These are phyloP conservation scores for Coemansia sp. DNA, from an alignment of 192 early-diverging fungal genomes.

Conservation along the genomic window DNA sequence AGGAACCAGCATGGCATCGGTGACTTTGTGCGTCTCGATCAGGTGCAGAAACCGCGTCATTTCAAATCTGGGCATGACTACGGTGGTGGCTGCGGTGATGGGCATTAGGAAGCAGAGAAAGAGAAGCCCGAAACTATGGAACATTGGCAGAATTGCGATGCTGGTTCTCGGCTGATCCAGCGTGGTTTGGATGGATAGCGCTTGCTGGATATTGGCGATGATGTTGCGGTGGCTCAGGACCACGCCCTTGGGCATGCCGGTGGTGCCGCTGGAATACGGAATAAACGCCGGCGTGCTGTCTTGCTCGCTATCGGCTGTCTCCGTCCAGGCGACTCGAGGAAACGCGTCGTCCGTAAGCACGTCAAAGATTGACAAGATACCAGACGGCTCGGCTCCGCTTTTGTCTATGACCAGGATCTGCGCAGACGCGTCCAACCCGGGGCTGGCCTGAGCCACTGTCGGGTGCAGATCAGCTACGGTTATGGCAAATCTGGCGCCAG, in stretches of 20 bases:
- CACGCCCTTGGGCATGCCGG: constrained; percentile 68
- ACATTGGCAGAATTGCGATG: constrained; percentile 64
- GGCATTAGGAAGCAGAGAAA: constrained; percentile 31
- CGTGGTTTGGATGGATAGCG: neutral
- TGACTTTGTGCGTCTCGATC: constrained; percentile 66
- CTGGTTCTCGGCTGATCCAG: constrained; percentile 1
- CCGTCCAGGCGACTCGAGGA: neutral
- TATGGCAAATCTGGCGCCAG: constrained; percentile 67
- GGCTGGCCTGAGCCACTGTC: neutral
- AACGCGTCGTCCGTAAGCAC: neutral
- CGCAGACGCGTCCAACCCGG: neutral
- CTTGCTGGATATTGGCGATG: constrained; percentile 61
- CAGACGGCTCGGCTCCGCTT: no score
- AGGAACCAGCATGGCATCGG: constrained; percentile 62
- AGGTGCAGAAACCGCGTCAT: constrained; percentile 59
- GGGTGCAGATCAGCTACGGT: constrained; percentile 35
- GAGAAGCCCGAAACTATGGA: constrained; percentile 57
- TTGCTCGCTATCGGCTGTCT: neutral
- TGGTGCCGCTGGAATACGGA: constrained; percentile 72
- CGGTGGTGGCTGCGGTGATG: constrained; percentile 22
- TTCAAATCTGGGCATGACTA: constrained; percentile 75
- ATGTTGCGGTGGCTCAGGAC: constrained; percentile 66
- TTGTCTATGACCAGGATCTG: constrained; percentile 5
- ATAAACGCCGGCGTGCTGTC: constrained; percentile 49
- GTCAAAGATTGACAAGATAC: constrained; percentile 10